phyloP scores from a whole-genome alignment of 768 basidiomycete species.

The Termitomyces sp. region DNA sequence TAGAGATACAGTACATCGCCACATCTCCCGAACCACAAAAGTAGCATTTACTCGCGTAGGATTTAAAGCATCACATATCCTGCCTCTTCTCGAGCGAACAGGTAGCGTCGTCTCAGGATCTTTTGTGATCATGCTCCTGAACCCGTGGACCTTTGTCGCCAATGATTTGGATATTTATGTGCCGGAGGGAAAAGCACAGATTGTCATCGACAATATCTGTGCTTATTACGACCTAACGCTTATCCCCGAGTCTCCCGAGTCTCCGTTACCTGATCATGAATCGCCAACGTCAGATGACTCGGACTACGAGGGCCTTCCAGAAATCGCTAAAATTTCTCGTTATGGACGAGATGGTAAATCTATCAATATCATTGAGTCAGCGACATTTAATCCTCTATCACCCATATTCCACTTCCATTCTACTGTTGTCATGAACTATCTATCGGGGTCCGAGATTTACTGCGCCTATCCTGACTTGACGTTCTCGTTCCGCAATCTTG shows the following conservation, averaged over 20 bases:
- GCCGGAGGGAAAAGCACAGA: not conserved
- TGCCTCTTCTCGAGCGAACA: not conserved
- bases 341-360: not conserved
- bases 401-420: not conserved
- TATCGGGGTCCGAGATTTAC: not conserved
- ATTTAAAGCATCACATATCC: not conserved
- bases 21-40: not conserved
- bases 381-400: not conserved
- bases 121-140: not conserved
- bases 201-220: not conserved
- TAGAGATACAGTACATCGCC: not conserved
- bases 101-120: constrained; percentile 1
- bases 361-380: not conserved
- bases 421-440: not conserved
- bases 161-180: constrained; percentile 1
- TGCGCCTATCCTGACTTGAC: constrained; percentile 1
- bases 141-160: not conserved
- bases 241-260: not conserved
- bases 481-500: not conserved
- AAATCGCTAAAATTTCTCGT: not conserved
- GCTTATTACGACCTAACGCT: not conserved
- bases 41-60: not conserved
- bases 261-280: not conserved
- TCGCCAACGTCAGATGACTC: not conserved
- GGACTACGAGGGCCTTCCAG: not conserved